Base-by-base conservation (phyloP, 164 flowering plant genomes). In the Amborella trichopoda region DNA sequence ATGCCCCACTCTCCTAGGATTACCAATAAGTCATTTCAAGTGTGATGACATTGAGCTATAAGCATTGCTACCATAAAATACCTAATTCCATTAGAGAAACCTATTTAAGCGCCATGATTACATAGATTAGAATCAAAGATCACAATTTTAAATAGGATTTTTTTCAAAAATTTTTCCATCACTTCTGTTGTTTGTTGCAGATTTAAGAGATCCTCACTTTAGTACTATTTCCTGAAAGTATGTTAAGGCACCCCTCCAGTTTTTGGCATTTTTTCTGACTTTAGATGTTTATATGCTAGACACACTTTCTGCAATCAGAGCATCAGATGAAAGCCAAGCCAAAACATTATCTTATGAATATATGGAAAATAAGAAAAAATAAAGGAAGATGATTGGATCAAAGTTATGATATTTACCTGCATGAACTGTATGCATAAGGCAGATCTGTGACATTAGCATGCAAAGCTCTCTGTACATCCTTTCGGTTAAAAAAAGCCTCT, bases 401-500 rank as follows among this genome's bases (percentile, higher is more conserved):
- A n/a, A 4, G 17, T 23, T 1, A 18, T 5, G 1, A 39, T 16
- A 11, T 6, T 4, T 55, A 73, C 78, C 81, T 76, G 82, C 82
- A 76, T 1, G 66, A 13, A 17, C 68, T 38, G 45, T 71, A 76
- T 6, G 76, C 68, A 27, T 73, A 73, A 12, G 67, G n/a, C 6
- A 76, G 45, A 3, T 60, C 63, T 24, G 83, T 77, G 52, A 67
- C 60, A 59, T 73, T 77, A 28, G 79, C 79, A 49, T 77, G 83
- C 11, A 77, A 57, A 22, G 83, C 83, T 56, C 12, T 56, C 40
- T 77, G 83, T 42, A 77, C 83, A 56, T 73, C 83, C 46, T 53
- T 46, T 34, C 75, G 64, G 53, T 69, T 77, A 59, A 73, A 73
- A 40, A 55, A 77, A 13, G 32, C 40, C 51, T 42, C 54, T 0